Evolutionary conservation across 1,139 yeast species (phyloP).

Genomic region (Hansenula lynferdii): DNA sequence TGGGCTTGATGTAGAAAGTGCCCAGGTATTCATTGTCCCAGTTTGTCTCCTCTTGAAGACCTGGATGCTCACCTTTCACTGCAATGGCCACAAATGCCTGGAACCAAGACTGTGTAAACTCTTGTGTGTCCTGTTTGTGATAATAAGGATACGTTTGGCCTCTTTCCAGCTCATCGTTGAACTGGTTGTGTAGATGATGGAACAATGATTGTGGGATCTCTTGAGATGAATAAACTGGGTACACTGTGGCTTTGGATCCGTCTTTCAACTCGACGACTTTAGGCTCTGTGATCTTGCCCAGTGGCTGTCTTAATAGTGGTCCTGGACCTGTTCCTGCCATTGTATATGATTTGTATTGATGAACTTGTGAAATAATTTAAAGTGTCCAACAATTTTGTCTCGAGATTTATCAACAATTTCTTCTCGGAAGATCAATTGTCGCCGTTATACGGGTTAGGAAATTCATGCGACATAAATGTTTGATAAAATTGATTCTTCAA

Average conservation of each 20-base stretch:
- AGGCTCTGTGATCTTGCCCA: conserved; percentile 26
- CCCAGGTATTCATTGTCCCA: conserved; percentile 54
- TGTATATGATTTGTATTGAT: too few species aligned
- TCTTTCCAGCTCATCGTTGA: conserved; percentile 75
- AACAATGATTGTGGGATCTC: conserved; percentile 65
- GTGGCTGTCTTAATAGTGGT: conserved; percentile 14
- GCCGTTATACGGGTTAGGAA: too few species aligned
- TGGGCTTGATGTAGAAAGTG: conserved; percentile 71
- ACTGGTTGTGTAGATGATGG: conserved; percentile 70
- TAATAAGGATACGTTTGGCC: conserved; percentile 83
- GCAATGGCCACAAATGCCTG: conserved; percentile 64
- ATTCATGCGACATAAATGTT: too few species aligned
- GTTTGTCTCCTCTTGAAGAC: conserved; percentile 17
- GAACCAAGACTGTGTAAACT: conserved; percentile 81
- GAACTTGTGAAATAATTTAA: too few species aligned
- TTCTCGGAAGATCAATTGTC: too few species aligned
- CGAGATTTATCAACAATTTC: too few species aligned
- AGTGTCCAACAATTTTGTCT: too few species aligned
- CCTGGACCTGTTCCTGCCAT: conserved; percentile 1
- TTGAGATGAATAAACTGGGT: conserved; percentile 60
- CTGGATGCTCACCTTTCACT: conserved; percentile 25
- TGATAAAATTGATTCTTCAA: too few species aligned
- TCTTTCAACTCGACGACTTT: conserved; percentile 65
- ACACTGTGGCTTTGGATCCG: conserved; percentile 76
- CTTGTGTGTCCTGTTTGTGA: conserved; percentile 56